These are phyloP conservation scores for Mucuna pruriens DNA, from an alignment of 306 rosid genomes.

Conservation along the genomic window DNA sequence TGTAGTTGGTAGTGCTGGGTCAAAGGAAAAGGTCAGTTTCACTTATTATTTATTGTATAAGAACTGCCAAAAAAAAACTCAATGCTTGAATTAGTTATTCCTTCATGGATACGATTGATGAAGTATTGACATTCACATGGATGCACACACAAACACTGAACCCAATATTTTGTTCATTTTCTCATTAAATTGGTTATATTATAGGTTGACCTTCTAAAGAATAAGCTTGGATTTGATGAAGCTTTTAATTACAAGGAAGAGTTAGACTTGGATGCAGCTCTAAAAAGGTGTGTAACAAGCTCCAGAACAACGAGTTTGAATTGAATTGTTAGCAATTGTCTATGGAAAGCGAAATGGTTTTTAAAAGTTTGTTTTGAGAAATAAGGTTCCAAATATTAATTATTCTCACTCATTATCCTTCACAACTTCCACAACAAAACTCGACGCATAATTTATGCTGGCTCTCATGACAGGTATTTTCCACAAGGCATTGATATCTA, in stretches of 20 bases:
- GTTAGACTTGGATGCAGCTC: constrained; percentile 47
- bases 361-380: neutral
- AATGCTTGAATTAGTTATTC: neutral
- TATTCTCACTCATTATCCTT: neutral
- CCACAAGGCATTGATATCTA: constrained; percentile 57
- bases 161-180: neutral
- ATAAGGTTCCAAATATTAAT: neutral
- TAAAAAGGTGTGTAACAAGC: constrained; percentile 39
- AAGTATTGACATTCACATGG: neutral
- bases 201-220: constrained; percentile 56
- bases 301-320: neutral
- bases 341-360: neutral
- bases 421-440: neutral
- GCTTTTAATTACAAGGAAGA: constrained; percentile 64
- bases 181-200: constrained; percentile 14
- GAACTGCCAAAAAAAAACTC: neutral
- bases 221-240: constrained; percentile 51
- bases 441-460: neutral
- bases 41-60: neutral
- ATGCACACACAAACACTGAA: constrained; percentile 10
- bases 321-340: neutral
- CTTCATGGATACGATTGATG: neutral
- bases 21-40: constrained; percentile 48
- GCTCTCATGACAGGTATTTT: constrained; percentile 42
- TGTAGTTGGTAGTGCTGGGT: constrained; percentile 71